Base-by-base conservation (phyloP, 2,329 filamentous ascomycete species). In the Colletotrichum tamarilloi region DNA sequence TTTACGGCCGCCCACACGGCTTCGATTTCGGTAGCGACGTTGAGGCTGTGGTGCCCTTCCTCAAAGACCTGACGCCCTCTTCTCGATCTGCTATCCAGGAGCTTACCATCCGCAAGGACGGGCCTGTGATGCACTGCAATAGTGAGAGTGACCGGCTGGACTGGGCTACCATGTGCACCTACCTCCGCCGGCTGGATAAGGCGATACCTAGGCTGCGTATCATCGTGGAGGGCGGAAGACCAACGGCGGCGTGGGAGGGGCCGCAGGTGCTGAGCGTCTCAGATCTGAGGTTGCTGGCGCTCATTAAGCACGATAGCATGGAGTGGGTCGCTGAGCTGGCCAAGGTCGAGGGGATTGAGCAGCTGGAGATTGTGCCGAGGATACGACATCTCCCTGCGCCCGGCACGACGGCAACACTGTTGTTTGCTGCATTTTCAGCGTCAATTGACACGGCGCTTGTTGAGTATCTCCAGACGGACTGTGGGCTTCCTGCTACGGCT, bases 11-110 rank as follows among this genome's bases (percentile, higher is more conserved):
- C 8, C 82, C 79, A 68, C 88, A 91, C 78, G 82, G 83, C 0
- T 92, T 92, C 79, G 86, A 88, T 76, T 92, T 92, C 78, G 87
- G 87, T 74, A 84, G 85, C 60, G 85, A 90, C 79, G 84, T 92
- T 75, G 90, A 92, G 79, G 89, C 90, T 19, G 85, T 90, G 6
- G 84, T 87, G 1, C 89, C 90, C 0, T 92, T 92, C 78, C 82
- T 92, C 52, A 82, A 83, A 38, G 89, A 92, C 78, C 84, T 91
- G 42, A 89, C 87, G 2, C 83, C 85, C 1, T 76, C 79, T 22
- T 86, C 87, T 2, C 84, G 87, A 42, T 78, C 80, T 11, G 81
- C 87, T 59, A 80, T 92, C 72, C 82, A 83, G 35, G 83, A 85
- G 46, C 80, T 92, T 12, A 84, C 85, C 14, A 76, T 92, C 24